Evolutionary conservation across 1,284 basidiomycete species (phyloP), one percentile per base, ranked within the genome.

Genomic region (Cystobasidium sp.): DNA sequence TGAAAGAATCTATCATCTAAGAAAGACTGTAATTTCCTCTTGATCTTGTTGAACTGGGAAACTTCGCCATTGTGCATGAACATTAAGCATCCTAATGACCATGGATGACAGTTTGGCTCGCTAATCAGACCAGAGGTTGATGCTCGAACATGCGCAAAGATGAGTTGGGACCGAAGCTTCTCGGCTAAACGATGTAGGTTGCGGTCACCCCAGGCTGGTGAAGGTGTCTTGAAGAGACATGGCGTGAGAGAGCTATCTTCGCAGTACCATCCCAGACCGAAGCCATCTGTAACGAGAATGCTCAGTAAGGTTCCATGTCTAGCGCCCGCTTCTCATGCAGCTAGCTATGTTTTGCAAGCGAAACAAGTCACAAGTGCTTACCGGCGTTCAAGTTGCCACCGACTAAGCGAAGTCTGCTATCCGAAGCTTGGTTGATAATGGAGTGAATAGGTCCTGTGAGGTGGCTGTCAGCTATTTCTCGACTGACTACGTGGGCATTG

Each of bases 351-450:
- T 20, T 31, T 59, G 68, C 18, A 61, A n/a, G n/a, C 18, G 55
- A 12, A 14, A 22, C 56, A 39, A 59, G 56, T 43, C 56, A 59
- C 37, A 12, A 16, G 16, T 39, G 52, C 65, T 39, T 24, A 62
- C 62, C 61, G 9, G 75, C 75, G 55, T 70, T 74, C 37, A 59
- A 24, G 47, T 68, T 63, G 37, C 81, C 82, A 8, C 77, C 74
- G 51, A 78, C 79, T 18, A 97, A 84, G 20, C 94, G 88, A 43
- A 97, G 85, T 22, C 93, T 87, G 47, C 92, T 93, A 84, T 96
- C 94, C 80, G 94, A 94, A 0, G 94, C 93, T 81, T 97, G 94
- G 82, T 95, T 95, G 81, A 94, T 94, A 84, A 98, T 97, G 14
- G 92, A 94, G 84, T 98, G 95, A 70, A 91, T 91, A 56, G 95